phyloP scores from a whole-genome alignment of 2,329 filamentous ascomycete species.

The Aspergillus hortae region DNA sequence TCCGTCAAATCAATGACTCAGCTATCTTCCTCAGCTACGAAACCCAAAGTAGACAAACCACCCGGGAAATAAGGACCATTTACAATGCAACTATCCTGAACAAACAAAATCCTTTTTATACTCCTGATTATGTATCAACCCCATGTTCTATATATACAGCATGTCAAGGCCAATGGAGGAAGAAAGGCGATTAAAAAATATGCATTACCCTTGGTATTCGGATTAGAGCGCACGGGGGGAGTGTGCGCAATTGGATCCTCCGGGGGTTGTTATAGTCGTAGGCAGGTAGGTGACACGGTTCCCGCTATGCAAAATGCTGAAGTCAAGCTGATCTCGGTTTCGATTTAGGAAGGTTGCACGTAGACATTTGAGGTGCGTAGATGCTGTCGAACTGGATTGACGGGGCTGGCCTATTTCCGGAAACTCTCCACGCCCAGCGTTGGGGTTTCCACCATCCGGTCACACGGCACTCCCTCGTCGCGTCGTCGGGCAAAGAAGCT shows the following conservation, averaged over 20 bases:
- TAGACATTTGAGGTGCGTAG: not conserved
- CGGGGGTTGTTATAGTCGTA: not conserved
- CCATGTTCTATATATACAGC: conserved; percentile 9
- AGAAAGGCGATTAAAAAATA: not conserved
- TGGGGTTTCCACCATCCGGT: conserved; percentile 59
- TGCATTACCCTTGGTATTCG: not conserved
- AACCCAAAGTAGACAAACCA: no score
- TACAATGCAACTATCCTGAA: not conserved
- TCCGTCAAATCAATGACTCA: no score
- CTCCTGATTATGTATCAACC: conserved; percentile 8
- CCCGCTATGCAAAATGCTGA: not conserved
- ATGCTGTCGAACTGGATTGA: not conserved
- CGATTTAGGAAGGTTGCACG: not conserved
- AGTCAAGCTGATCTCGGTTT: not conserved
- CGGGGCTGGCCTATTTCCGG: conserved; percentile 36
- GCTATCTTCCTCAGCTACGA: no score
- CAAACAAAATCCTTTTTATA: not conserved
- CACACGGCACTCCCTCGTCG: conserved; percentile 58
- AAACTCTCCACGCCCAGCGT: conserved; percentile 61
- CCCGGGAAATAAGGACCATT: no score
- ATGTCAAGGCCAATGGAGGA: not conserved
- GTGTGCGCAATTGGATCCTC: not conserved
- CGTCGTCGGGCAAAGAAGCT: conserved; percentile 61
- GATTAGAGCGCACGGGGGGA: not conserved
- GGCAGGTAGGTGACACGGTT: not conserved